Evolutionary conservation across 345 rosid genomes (phyloP), one percentile per base, ranked within the genome.

Genomic region (Eucalyptus grandis): DNA sequence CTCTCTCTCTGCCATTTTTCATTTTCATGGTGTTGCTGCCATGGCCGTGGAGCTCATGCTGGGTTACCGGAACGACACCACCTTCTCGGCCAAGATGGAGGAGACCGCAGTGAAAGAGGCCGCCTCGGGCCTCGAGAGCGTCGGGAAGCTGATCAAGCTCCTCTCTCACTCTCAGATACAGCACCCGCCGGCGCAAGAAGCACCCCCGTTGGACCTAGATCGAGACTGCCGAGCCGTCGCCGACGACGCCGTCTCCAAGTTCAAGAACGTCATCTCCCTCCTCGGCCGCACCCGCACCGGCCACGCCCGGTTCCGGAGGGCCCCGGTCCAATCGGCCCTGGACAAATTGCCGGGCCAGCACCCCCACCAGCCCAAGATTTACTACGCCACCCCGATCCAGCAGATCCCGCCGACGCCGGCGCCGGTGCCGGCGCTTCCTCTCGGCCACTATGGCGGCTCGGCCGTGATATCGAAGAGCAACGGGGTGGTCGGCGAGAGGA

Each of bases 301-400:
- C 30, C 99, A 97, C 72, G 99, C 99, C 72, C 97, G 99, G 88
- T 98, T 98, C 87, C 90, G 99, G 87, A 92, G 99, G 6, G 98
- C 93, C 81, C 62, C 89, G 44, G 43, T 54, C 56, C 86, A 31
- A 58, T 89, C 69, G 17, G 88, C 17, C 19, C 30, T 90, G 22
- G 65, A 62, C 89, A 90, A 89, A 54, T 86, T 83, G 37, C 90
- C 72, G 87, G 53, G 6, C 47, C 82, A 72, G 81, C 81, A 69
- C 43, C 81, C 19, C 86, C 86, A 24, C 26, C 91, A 90, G 31
- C 46, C 54, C 15, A 93, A 94, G 90, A 92, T 94, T 69, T 95
- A 92, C 90, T 92, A 91, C 44, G 96, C 97, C 83, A 92, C 95
- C 49, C 96, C 97, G 94, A 96, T 97, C 93, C 99, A 95, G 93